A percentile compares a stretch with the other conserved stretches of the same genome.
Evolutionary conservation across 768 basidiomycete genomes (phyloP).

Genomic region (Suillus alpinus): DNA sequence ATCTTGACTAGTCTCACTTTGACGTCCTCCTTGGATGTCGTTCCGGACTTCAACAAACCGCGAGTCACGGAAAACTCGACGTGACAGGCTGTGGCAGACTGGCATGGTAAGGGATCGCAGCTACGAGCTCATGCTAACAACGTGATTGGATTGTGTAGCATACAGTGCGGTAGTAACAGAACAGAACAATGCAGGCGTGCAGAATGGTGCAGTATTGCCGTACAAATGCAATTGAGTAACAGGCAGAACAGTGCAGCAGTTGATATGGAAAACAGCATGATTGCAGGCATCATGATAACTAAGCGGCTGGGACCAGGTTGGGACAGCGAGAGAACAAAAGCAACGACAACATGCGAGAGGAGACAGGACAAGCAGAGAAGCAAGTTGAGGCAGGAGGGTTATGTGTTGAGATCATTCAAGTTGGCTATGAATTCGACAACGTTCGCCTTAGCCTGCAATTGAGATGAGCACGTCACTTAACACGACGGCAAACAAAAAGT

Average conservation of each 20-base stretch:
- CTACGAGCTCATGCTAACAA: not conserved
- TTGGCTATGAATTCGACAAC: not conserved
- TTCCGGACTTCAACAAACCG: not conserved
- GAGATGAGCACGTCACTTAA: not conserved
- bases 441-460: not conserved
- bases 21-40: too few relatives aligned
- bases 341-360: not conserved
- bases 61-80: not conserved
- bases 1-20: too few relatives aligned
- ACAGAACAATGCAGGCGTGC: not conserved
- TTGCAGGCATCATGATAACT: not conserved
- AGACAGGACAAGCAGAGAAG: not conserved
- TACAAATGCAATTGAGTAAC: not conserved
- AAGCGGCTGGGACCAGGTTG: not conserved
- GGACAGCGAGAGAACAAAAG: not conserved
- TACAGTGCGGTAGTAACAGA: not conserved
- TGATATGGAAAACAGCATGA: not conserved
- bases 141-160: not conserved
- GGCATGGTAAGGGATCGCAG: not conserved
- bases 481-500: not conserved
- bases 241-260: not conserved
- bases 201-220: not conserved
- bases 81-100: not conserved
- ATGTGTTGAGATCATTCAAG: not conserved
- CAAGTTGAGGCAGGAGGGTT: not conserved